phyloP scores from a whole-genome alignment of 768 basidiomycete genomes.

The Trametes punicea region DNA sequence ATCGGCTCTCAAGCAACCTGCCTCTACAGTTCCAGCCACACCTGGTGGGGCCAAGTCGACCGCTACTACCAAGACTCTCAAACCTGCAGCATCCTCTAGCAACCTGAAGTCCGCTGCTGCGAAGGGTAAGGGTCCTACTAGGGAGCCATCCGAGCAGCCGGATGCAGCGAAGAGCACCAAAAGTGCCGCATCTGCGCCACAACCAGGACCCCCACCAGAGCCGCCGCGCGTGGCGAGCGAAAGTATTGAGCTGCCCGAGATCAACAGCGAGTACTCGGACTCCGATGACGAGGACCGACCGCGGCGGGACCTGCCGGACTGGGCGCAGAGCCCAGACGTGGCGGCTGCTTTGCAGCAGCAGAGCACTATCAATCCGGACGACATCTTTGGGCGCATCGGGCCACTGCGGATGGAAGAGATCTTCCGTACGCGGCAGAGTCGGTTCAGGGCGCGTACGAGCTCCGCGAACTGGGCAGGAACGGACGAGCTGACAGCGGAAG shows the following conservation, averaged over 20 bases:
- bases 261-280: conserved; percentile 95
- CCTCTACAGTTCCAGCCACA: conserved; percentile 4
- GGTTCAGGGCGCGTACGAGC: conserved; percentile 86
- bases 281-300: conserved; percentile 79
- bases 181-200: conserved; percentile 34
- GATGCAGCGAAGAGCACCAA: conserved; percentile 59
- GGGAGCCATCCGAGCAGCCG: conserved; percentile 51
- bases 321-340: conserved; percentile 92
- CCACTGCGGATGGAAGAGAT: conserved; percentile 92
- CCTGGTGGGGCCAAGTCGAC: conserved; percentile 5
- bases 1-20: conserved; percentile 13
- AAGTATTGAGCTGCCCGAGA: conserved; percentile 89
- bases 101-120: conserved; percentile 36
- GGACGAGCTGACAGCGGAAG: conserved; percentile 81
- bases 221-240: conserved; percentile 51
- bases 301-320: conserved; percentile 71
- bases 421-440: conserved; percentile 73
- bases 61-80: conserved; percentile 17
- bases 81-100: conserved; percentile 24
- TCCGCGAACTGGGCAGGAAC: conserved; percentile 96
- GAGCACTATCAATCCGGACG: conserved; percentile 84
- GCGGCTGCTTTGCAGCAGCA: conserved; percentile 76
- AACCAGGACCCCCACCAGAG: conserved; percentile 35
- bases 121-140: conserved; percentile 46
- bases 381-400: conserved; percentile 87